Conservation (phyloP, 306 rosid genomes). For the Potentilla sterilis region DNA sequence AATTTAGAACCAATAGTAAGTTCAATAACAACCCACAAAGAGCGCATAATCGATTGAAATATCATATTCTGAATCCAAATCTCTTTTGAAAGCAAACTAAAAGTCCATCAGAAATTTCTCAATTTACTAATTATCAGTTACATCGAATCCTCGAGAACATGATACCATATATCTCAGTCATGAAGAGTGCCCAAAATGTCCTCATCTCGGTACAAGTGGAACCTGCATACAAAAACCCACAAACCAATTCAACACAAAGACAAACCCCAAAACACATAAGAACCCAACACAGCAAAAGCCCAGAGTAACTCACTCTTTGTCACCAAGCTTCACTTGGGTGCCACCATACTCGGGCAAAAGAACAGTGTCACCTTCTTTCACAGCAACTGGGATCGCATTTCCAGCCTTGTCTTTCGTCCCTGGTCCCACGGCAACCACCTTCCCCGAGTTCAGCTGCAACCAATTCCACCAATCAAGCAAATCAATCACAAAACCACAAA, state of each 20-base stretch:
- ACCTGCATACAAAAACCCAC: slow-evolving; percentile 46
- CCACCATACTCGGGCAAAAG: slow-evolving; percentile 93
- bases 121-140: background rate
- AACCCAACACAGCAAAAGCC: background rate
- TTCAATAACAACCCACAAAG: background rate
- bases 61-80: background rate
- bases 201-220: slow-evolving; percentile 43
- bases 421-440: slow-evolving; percentile 83
- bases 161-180: slow-evolving; percentile 19
- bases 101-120: background rate
- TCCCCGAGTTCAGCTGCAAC: slow-evolving; percentile 74
- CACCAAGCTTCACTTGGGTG: slow-evolving; percentile 76
- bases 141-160: slow-evolving; percentile 1
- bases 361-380: slow-evolving; percentile 82
- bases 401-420: slow-evolving; percentile 68
- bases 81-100: background rate
- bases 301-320: slow-evolving; percentile 63
- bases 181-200: slow-evolving; percentile 42
- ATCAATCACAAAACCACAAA: background rate
- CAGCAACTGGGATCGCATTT: slow-evolving; percentile 61
- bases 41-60: background rate
- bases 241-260: background rate
- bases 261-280: background rate
- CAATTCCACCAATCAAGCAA: background rate
- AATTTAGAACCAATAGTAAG: background rate